Base-by-base conservation (phyloP, 1,284 basidiomycete genomes). In the Leccinum solheimii region DNA sequence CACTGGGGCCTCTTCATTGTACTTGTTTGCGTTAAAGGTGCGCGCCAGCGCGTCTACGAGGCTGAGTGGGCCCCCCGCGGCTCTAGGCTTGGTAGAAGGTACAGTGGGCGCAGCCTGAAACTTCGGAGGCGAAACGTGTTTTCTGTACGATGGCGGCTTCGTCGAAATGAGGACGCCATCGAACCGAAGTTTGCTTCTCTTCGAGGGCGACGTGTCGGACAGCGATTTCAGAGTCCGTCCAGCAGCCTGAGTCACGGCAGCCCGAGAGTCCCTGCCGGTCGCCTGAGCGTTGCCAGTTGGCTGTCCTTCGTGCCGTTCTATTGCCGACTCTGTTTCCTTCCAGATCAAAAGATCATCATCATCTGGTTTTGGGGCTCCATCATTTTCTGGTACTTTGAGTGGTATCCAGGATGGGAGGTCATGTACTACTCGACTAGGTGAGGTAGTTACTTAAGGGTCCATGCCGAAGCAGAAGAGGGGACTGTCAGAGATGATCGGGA, bases 351-450 rank as follows among this genome's bases (percentile, higher is more conserved):
- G 49, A 43, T 62, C 55, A 55, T 71, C 59, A 40, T 30, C 61
- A 32, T 62, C 60, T 10, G n/a, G 30, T 7, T 71, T 56, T 14
- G 63, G 36, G 30, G 14, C n/a, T 19, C 52, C 57, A 50, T 58
- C 58, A 48, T 43, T 55, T 57, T 19, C 53, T 0, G 21, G 11
- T 57, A 43, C 32, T 32, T 43, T 61, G 2, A 71, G 55, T 55
- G 70, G 56, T 27, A 72, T 75, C 70, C 73, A 75, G 7, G 72
- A 62, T 52, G 70, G 70, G 50, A 73, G 65, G 43, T 72, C 68
- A 68, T 19, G 5, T 49, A 11, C 10, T 49, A 3, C 13, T 14
- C 43, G 62, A 57, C 40, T 19, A 2, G 58, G 23, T 43, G 56
- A 8, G 50, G 23, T 8, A 55, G 13, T 36, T 11, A 32, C 2